Evolutionary conservation across 495 filamentous ascomycete species (phyloP).

Genomic region (Elaphomyces granulatus): DNA sequence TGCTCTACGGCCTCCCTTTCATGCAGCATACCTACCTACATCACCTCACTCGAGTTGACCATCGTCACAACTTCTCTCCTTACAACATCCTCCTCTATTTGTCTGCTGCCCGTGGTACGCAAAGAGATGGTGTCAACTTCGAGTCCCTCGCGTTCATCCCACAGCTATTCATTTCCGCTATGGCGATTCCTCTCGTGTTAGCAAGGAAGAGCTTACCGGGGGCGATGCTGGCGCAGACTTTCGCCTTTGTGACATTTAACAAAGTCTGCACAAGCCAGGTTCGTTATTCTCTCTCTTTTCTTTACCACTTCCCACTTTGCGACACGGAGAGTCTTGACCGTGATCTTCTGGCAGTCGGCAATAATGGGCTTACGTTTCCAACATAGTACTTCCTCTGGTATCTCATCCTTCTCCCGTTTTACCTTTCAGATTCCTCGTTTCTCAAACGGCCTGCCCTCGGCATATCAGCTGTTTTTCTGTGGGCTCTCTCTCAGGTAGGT

Average conservation of each 20-base stretch:
- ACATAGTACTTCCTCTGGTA: slow-evolving; percentile 95
- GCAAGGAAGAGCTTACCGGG: slow-evolving; percentile 70
- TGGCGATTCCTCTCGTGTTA: slow-evolving; percentile 63
- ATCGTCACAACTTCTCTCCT: slow-evolving; percentile 94
- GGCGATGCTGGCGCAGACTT: slow-evolving; percentile 96
- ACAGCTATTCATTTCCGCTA: slow-evolving; percentile 64
- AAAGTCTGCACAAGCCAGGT: slow-evolving; percentile 98
- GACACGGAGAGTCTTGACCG: too few species aligned
- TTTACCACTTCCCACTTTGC: too few species aligned
- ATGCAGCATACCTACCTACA: slow-evolving; percentile 81
- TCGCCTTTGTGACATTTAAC: slow-evolving; percentile 96
- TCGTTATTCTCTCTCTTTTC: slow-evolving; percentile 17
- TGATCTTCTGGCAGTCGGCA: too few species aligned
- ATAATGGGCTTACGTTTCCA: neutral
- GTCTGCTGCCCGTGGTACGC: slow-evolving; percentile 41
- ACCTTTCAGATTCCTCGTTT: slow-evolving; percentile 66
- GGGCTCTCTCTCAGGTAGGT: slow-evolving; percentile 53
- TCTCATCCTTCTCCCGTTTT: slow-evolving; percentile 79
- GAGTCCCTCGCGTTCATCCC: slow-evolving; percentile 83
- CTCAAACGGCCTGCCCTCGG: slow-evolving; percentile 44
- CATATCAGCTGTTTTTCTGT: slow-evolving; percentile 45
- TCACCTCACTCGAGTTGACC: slow-evolving; percentile 85
- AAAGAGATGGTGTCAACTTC: slow-evolving; percentile 29
- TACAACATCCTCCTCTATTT: slow-evolving; percentile 90
- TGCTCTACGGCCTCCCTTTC: slow-evolving; percentile 57